phyloP scores from a whole-genome alignment of 306 rosid species.

The Rosa multiflora region DNA sequence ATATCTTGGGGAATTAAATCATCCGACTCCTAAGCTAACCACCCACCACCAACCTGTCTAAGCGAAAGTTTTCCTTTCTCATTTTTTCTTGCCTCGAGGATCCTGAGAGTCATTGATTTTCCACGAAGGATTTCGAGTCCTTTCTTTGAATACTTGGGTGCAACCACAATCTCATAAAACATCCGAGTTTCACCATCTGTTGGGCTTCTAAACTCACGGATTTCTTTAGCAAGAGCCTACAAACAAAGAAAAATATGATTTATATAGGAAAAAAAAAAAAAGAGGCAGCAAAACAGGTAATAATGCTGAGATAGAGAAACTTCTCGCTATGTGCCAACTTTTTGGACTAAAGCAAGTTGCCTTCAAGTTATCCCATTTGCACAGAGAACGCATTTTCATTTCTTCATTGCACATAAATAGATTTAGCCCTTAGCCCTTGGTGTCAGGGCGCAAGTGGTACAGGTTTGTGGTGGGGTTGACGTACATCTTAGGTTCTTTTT shows the following conservation, averaged over 20 bases:
- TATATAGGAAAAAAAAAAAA: neutral
- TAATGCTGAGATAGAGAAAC: neutral
- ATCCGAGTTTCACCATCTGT: slow-evolving; percentile 87
- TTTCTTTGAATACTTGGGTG: slow-evolving; percentile 76
- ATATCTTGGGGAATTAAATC: slow-evolving; percentile 73
- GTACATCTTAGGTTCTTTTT: neutral
- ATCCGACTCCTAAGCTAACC: slow-evolving; percentile 90
- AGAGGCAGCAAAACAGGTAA: slow-evolving; percentile 9
- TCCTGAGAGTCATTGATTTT: slow-evolving; percentile 82
- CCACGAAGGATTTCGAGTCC: slow-evolving; percentile 89
- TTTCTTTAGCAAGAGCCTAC: slow-evolving; percentile 84
- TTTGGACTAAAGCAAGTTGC: neutral
- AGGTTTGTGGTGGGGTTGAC: neutral
- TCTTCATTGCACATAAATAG: slow-evolving; percentile 7
- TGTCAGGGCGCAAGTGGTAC: neutral
- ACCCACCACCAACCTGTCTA: slow-evolving; percentile 95
- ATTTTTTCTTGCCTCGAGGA: slow-evolving; percentile 77
- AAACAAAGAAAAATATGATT: neutral
- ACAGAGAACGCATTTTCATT: neutral
- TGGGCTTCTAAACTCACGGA: slow-evolving; percentile 90
- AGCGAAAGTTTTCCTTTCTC: slow-evolving; percentile 86
- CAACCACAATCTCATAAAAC: slow-evolving; percentile 98
- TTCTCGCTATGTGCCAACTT: neutral
- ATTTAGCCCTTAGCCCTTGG: neutral
- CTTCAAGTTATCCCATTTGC: neutral